phyloP scores from a whole-genome alignment of 129 eudicot genomes.

The Artemisia argyi region DNA sequence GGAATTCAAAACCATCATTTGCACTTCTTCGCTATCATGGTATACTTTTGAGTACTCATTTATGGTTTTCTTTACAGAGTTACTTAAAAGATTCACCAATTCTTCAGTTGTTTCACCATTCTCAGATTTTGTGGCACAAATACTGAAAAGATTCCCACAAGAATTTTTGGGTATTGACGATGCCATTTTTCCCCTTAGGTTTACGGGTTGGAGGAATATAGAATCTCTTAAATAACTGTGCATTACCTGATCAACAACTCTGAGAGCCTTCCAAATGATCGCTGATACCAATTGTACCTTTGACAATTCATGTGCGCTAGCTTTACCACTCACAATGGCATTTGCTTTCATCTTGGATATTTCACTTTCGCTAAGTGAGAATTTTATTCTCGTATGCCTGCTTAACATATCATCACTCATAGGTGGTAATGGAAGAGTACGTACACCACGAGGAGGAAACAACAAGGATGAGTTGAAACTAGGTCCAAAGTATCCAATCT shows the following conservation, averaged over 20 bases:
- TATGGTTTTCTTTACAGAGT: neutral
- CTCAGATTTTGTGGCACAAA: neutral
- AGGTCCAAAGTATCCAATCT: neutral
- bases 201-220: neutral
- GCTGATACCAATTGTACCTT: conserved; percentile 1
- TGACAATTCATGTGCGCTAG: neutral
- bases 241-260: neutral
- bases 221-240: neutral
- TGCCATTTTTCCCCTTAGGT: neutral
- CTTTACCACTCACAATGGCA: neutral
- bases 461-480: conserved; percentile 6
- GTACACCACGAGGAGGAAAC: conserved; percentile 15
- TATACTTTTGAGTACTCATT: neutral
- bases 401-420: neutral
- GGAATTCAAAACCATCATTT: neutral
- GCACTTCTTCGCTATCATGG: neutral
- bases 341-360: conserved; percentile 9
- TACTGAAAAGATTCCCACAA: neutral
- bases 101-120: neutral
- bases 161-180: neutral
- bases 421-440: neutral
- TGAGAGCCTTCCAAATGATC: neutral
- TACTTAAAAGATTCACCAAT: neutral
- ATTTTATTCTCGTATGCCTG: neutral
- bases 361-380: neutral